These are phyloP conservation scores for Xylariaceae sp. DNA, from an alignment of 2,329 filamentous ascomycete species.

Conservation along the genomic window DNA sequence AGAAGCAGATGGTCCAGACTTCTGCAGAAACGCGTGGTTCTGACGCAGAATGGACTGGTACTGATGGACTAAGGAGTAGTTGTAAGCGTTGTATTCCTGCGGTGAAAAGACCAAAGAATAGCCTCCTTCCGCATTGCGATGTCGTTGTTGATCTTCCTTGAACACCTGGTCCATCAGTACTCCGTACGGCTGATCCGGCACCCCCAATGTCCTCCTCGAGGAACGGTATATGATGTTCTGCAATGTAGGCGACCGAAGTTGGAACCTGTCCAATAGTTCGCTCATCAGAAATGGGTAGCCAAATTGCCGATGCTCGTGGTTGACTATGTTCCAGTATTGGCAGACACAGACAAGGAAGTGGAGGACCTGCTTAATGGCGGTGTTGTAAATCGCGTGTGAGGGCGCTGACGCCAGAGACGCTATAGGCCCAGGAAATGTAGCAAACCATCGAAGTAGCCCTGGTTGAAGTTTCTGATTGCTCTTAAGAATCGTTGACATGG, in stretches of 20 bases:
- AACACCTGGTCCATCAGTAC: conserved; percentile 29
- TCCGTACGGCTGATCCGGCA: conserved; percentile 27
- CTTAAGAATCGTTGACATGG: conserved; percentile 29
- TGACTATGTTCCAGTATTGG: conserved; percentile 30
- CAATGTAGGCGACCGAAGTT: conserved; percentile 41
- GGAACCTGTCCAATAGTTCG: conserved; percentile 43
- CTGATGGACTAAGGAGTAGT: conserved; percentile 9
- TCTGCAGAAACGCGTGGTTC: background rate
- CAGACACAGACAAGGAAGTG: conserved; percentile 37
- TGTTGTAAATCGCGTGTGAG: conserved; percentile 10
- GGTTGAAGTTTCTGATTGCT: conserved; percentile 27
- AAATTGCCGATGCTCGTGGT: conserved; percentile 27
- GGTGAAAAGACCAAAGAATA: conserved; percentile 7
- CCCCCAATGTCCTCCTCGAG: conserved; percentile 38
- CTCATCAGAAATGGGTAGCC: conserved; percentile 48
- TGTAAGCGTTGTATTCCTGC: conserved; percentile 13
- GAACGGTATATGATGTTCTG: conserved; percentile 48
- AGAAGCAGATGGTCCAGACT: too few species aligned
- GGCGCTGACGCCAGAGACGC: conserved; percentile 8
- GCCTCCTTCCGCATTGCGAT: conserved; percentile 16
- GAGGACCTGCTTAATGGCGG: conserved; percentile 28
- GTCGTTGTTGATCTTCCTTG: conserved; percentile 25
- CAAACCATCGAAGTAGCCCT: conserved; percentile 26
- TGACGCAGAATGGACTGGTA: conserved; percentile 12
- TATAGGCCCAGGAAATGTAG: conserved; percentile 33